Evolutionary conservation across 176 grass and related monocot genomes (phyloP).

Genomic region (Carex kokanica): DNA sequence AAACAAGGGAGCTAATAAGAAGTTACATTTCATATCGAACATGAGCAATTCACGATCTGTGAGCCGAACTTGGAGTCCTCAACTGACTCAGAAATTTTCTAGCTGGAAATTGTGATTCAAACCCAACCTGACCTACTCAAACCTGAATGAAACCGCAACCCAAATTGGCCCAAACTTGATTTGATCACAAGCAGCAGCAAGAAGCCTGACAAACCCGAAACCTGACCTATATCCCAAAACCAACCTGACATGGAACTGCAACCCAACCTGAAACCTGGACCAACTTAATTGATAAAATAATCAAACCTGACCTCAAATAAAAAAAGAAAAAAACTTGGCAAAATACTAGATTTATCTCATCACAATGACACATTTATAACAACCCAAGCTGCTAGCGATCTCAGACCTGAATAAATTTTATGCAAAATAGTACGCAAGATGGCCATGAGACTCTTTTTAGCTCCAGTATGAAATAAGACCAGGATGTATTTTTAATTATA

Average conservation of each 20-base stretch:
- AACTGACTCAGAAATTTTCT: not conserved
- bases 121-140: not conserved
- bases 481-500: not conserved
- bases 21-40: not conserved
- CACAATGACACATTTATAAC: not conserved
- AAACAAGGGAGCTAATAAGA: not conserved
- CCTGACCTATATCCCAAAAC: not conserved
- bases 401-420: not conserved
- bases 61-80: not conserved
- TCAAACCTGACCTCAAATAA: not conserved
- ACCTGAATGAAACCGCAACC: not conserved
- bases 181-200: not conserved
- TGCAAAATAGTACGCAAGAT: not conserved
- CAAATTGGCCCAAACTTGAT: not conserved
- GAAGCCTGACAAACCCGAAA: not conserved
- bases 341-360: not conserved
- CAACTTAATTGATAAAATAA: not conserved
- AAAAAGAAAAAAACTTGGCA: too few relatives aligned
- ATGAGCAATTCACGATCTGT: not conserved
- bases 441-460: not conserved
- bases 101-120: not conserved
- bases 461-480: not conserved
- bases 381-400: not conserved
- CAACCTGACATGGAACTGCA: not conserved
- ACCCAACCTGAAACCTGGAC: not conserved